Percentiles rank a stretch among this genome's conserved stretches.
Evolutionary conservation across 2,329 filamentous ascomycete species (phyloP).

Genomic region (Colletotrichum sp.): DNA sequence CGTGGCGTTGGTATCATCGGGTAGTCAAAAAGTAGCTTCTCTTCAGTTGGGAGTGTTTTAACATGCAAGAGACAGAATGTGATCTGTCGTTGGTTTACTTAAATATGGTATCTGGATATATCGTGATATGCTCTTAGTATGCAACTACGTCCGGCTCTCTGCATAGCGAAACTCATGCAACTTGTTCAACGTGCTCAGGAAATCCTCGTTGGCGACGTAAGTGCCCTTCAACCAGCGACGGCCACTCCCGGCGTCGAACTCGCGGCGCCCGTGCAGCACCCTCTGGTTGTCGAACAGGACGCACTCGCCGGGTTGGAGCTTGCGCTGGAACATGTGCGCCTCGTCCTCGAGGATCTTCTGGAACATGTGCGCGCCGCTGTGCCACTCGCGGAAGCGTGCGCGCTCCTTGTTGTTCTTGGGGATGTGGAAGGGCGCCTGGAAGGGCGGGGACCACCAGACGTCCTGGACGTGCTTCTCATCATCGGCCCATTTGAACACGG

Average conservation of each 20-base stretch:
- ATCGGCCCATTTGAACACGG: slow-evolving; percentile 42
- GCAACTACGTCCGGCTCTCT: not conserved
- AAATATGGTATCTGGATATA: not conserved
- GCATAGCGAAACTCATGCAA: not conserved
- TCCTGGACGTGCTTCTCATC: slow-evolving; percentile 25
- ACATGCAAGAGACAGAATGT: not conserved
- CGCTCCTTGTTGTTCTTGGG: slow-evolving; percentile 1
- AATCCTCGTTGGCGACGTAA: slow-evolving; percentile 70
- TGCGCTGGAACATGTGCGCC: slow-evolving; percentile 69
- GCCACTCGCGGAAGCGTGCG: slow-evolving; percentile 39
- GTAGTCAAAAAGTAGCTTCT: not conserved
- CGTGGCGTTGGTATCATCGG: not conserved
- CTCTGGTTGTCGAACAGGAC: slow-evolving; percentile 92
- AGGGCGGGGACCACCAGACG: slow-evolving; percentile 76
- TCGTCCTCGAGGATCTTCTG: slow-evolving; percentile 61
- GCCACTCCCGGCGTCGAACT: slow-evolving; percentile 72
- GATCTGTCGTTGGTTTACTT: not conserved
- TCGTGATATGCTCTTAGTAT: not conserved
- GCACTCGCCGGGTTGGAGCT: slow-evolving; percentile 81
- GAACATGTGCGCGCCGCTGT: slow-evolving; percentile 60
- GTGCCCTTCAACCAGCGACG: slow-evolving; percentile 84
- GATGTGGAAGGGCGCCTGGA: slow-evolving; percentile 65
- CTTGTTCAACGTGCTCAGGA: slow-evolving; percentile 33
- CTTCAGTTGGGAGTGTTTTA: not conserved
- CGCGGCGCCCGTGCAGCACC: slow-evolving; percentile 80